phyloP scores from a whole-genome alignment of 2,329 filamentous ascomycete species.

The Neofusicoccum sp. region DNA sequence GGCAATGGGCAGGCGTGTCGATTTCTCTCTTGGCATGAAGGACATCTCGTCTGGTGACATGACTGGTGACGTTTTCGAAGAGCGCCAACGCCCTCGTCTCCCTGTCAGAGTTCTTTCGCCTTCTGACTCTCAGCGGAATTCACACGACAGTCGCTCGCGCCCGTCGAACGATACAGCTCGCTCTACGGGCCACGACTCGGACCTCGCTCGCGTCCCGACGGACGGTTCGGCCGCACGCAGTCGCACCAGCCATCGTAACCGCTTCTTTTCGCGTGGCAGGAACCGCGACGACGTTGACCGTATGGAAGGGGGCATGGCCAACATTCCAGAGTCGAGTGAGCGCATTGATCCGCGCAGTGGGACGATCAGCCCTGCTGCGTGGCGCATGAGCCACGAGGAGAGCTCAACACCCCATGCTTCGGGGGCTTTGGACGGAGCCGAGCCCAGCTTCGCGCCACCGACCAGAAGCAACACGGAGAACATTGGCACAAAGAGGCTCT shows the following conservation, averaged over 20 bases:
- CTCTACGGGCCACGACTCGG: constrained; percentile 34
- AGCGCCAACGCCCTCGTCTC: constrained; percentile 49
- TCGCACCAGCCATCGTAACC: constrained; percentile 57
- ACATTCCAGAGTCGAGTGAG: constrained; percentile 35
- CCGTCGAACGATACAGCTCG: constrained; percentile 37
- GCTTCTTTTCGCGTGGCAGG: constrained; percentile 60
- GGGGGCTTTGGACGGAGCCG: constrained; percentile 6
- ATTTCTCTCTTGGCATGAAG: constrained; percentile 71
- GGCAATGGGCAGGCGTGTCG: constrained; percentile 64
- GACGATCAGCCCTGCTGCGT: constrained; percentile 34
- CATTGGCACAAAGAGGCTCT: neutral
- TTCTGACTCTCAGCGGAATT: neutral
- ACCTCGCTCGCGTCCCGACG: constrained; percentile 38
- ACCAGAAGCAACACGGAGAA: neutral
- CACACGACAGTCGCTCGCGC: constrained; percentile 26
- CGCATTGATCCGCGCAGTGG: constrained; percentile 41
- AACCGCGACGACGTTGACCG: constrained; percentile 29
- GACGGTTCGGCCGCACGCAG: constrained; percentile 37
- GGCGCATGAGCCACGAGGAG: constrained; percentile 24
- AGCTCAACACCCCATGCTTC: constrained; percentile 1
- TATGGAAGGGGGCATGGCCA: constrained; percentile 41
- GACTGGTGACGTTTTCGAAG: constrained; percentile 67
- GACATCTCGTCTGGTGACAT: constrained; percentile 61
- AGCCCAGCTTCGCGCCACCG: neutral
- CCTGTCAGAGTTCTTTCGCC: constrained; percentile 44